Percentiles rank a stretch among this genome's conserved stretches.
phyloP scores from a whole-genome alignment of 805 yeast genomes.

The Kockiozyma suomiensis region DNA sequence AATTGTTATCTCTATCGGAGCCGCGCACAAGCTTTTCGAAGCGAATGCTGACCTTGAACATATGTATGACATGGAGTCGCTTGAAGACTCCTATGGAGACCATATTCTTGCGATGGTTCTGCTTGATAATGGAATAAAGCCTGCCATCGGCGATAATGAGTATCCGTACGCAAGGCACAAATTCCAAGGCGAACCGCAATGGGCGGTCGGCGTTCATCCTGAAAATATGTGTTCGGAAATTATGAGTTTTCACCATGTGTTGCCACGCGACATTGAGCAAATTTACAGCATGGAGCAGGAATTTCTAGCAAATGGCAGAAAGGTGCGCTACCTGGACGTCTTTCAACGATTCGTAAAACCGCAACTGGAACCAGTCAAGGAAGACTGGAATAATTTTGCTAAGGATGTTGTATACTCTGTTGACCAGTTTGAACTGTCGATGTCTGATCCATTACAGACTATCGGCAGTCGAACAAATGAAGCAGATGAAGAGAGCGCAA shows the following conservation, averaged over 20 bases:
- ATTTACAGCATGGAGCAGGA: slow-evolving; percentile 43
- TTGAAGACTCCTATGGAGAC: slow-evolving; percentile 44
- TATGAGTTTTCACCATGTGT: slow-evolving; percentile 41
- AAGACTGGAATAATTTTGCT: slow-evolving; percentile 16
- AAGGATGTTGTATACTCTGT: slow-evolving; percentile 7
- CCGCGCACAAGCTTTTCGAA: slow-evolving; percentile 40
- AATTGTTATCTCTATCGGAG: slow-evolving; percentile 41
- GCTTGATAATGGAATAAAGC: slow-evolving; percentile 23
- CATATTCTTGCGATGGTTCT: slow-evolving; percentile 39
- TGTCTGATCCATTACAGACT: neutral
- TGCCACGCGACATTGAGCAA: slow-evolving; percentile 25
- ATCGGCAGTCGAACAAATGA: neutral
- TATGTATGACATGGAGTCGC: slow-evolving; percentile 28
- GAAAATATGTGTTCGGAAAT: slow-evolving; percentile 39
- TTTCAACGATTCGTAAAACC: slow-evolving; percentile 40
- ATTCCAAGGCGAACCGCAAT: slow-evolving; percentile 41
- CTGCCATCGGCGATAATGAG: slow-evolving; percentile 6
- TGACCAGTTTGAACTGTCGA: too few relatives aligned
- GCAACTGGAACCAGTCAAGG: slow-evolving; percentile 6
- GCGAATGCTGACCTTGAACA: slow-evolving; percentile 24
- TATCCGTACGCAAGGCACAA: slow-evolving; percentile 15
- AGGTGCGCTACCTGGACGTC: slow-evolving; percentile 37
- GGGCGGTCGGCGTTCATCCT: slow-evolving; percentile 18
- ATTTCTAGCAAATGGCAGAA: neutral
- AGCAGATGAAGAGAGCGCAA: neutral